Base-by-base conservation (phyloP, 257 asterid species). In the Coffea canephora region DNA sequence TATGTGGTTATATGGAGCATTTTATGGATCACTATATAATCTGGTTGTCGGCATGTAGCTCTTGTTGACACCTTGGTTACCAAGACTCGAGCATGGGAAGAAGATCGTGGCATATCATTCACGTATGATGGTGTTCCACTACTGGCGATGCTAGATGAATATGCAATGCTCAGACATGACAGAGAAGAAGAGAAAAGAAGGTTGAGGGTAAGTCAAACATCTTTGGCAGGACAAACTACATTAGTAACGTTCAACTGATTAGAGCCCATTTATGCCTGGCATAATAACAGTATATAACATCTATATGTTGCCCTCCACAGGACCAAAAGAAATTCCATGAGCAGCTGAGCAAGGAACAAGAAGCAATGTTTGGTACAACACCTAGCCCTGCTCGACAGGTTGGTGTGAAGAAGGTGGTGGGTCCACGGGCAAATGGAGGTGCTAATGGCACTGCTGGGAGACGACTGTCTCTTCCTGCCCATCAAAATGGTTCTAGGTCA, bases 181-280 rank as follows among this genome's bases (percentile, higher is more conserved):
- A 87, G 98, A 83, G 99, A 94, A 80, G 99, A 96, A 88, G 99
- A 96, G 91, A 96, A 94, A 87, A 96, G 91, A 88, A 96, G 97
- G 90, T 46, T 91, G 86, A 91, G 90, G 99, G 99, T 96, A 79
- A 77, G 91, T 82, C 52, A 46, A 39, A 19, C 23, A 50, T 61
- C 43, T 57, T 46, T 34, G 9, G 62, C 71, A 41, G 39, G n/a
- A 64, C 45, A 23, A 61, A 19, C 39, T 46, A 50, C 46, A 46
- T 71, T 8, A 61, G 10, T 73, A 36, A 21, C n/a, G 9, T 49
- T 19, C 78, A n/a, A 31, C 65, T 57, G 8, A 34, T 13, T 15
- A 39, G 12, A 34, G 62, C 39, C 45, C 19, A 48, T 73, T 16
- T 77, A 49, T 41, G 27, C 75, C 61, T 62, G 10, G 67, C 73